A percentile compares a stretch with the other conserved stretches of the same genome.
These are phyloP conservation scores for Phyllosticta capitalensis DNA, from an alignment of 2,329 filamentous ascomycete genomes.

Conservation along the genomic window DNA sequence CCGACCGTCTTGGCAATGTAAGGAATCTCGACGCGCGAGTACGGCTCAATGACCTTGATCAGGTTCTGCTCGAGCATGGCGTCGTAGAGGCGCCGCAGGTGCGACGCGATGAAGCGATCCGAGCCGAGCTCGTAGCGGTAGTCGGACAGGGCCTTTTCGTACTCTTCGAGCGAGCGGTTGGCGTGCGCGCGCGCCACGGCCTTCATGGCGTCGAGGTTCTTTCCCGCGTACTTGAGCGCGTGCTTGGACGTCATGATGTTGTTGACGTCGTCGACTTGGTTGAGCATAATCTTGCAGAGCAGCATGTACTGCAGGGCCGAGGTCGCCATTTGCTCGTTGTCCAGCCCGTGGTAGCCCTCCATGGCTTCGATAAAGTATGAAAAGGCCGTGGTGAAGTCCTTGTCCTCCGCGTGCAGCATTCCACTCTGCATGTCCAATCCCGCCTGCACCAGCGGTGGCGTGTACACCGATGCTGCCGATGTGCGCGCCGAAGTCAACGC, in stretches of 20 bases:
- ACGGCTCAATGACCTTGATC: slow-evolving; percentile 99
- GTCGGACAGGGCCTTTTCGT: slow-evolving; percentile 80
- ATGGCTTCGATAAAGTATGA: slow-evolving; percentile 99
- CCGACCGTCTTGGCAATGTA: slow-evolving; percentile 98
- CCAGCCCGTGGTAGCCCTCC: slow-evolving; percentile 90
- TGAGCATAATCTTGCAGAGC: slow-evolving; percentile 99
- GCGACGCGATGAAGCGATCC: slow-evolving; percentile 93
- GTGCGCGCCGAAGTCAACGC: slow-evolving; percentile 91
- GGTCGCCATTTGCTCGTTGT: slow-evolving; percentile 83
- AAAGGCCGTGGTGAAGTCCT: slow-evolving; percentile 97
- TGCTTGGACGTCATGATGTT: slow-evolving; percentile 92
- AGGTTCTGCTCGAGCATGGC: slow-evolving; percentile 99
- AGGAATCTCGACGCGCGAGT: slow-evolving; percentile 90
- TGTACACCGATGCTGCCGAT: slow-evolving; percentile 94
- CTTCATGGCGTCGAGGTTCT: slow-evolving; percentile 98
- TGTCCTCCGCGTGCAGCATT: slow-evolving; percentile 96
- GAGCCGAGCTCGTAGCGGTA: slow-evolving; percentile 91
- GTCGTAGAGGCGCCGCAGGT: slow-evolving; percentile 91
- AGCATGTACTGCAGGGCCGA: slow-evolving; percentile 98
- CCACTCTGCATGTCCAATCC: slow-evolving; percentile 98
- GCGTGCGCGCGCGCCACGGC: slow-evolving; percentile 91
- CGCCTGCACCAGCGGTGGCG: slow-evolving; percentile 86
- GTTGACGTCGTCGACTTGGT: slow-evolving; percentile 92
- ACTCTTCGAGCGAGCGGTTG: slow-evolving; percentile 92
- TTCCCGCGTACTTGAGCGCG: slow-evolving; percentile 89